phyloP scores from a whole-genome alignment of 352 stramenopile species.

The Phytopythium mirpurense region DNA sequence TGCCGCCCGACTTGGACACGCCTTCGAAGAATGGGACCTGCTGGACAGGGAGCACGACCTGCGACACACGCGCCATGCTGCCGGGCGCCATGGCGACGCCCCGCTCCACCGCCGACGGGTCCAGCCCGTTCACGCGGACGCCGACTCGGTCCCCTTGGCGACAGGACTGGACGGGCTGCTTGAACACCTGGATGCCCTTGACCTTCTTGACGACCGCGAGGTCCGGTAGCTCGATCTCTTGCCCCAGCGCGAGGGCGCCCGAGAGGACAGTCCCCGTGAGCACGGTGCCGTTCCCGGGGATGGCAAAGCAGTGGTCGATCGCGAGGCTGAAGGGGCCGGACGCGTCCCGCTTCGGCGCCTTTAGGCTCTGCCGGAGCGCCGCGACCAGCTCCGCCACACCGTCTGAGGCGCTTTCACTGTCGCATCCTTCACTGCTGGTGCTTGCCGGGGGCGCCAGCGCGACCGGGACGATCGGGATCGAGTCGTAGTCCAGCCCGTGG shows the following conservation, averaged over 20 bases:
- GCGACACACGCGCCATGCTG: slow-evolving; percentile 40
- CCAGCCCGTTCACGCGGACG: slow-evolving; percentile 87
- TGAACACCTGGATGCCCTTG: slow-evolving; percentile 99
- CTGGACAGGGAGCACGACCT: slow-evolving; percentile 49
- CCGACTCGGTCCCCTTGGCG: slow-evolving; percentile 95
- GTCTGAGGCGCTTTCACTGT: slow-evolving; percentile 33
- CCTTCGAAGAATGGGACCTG: slow-evolving; percentile 57
- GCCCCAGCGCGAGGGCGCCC: slow-evolving; percentile 82
- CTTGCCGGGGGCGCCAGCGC: slow-evolving; percentile 34
- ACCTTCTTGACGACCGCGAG: slow-evolving; percentile 88
- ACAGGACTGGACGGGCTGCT: slow-evolving; percentile 70
- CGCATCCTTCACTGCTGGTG: slow-evolving; percentile 11
- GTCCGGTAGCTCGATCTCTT: slow-evolving; percentile 93
- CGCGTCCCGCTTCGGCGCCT: slow-evolving; percentile 31
- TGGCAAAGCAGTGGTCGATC: slow-evolving; percentile 98
- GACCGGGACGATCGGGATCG: slow-evolving; percentile 84
- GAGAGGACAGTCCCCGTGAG: slow-evolving; percentile 93
- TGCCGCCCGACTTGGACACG: slow-evolving; percentile 52
- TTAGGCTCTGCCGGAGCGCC: slow-evolving; percentile 26
- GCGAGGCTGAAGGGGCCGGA: slow-evolving; percentile 87
- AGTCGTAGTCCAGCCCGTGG: neutral
- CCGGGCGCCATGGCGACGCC: slow-evolving; percentile 49
- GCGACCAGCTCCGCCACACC: slow-evolving; percentile 31
- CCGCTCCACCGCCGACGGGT: slow-evolving; percentile 57
- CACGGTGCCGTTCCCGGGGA: slow-evolving; percentile 97